Conservation (phyloP, 805 yeast genomes). For the Kuraishia ogatae region DNA sequence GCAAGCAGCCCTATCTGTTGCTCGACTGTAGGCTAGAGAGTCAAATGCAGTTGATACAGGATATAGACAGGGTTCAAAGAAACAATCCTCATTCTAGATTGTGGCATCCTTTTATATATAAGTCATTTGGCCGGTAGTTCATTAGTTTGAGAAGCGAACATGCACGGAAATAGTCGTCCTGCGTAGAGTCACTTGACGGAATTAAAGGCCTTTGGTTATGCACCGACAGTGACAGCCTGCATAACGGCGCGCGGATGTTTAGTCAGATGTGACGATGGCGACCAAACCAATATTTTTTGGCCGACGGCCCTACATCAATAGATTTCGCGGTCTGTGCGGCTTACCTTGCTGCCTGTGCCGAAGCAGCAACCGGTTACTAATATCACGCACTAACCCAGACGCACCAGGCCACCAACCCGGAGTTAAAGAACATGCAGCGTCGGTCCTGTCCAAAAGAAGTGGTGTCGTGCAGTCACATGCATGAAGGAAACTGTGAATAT, state of each 20-base stretch:
- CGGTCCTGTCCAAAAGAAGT: not conserved
- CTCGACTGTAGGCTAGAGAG: not conserved
- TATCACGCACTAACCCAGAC: too few species aligned
- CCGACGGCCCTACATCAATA: not conserved
- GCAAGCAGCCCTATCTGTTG: not conserved
- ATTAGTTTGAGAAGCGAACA: not conserved
- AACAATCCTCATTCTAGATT: not conserved
- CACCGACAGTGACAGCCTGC: not conserved
- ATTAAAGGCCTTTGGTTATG: not conserved
- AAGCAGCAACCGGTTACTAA: not conserved
- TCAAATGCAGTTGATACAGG: not conserved
- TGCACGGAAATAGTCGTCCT: not conserved
- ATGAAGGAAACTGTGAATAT: not conserved
- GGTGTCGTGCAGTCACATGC: not conserved
- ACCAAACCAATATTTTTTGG: not conserved
- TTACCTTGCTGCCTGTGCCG: not conserved
- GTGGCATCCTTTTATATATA: not conserved
- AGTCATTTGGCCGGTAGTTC: not conserved
- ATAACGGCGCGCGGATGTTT: not conserved
- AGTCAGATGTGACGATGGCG: not conserved
- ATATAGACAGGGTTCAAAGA: not conserved
- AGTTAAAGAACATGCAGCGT: not conserved
- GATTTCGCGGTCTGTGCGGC: not conserved
- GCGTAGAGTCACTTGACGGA: not conserved
- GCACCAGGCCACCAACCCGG: not conserved